phyloP scores from a whole-genome alignment of 352 stramenopile genomes.

The Phytophthora sansomeana region DNA sequence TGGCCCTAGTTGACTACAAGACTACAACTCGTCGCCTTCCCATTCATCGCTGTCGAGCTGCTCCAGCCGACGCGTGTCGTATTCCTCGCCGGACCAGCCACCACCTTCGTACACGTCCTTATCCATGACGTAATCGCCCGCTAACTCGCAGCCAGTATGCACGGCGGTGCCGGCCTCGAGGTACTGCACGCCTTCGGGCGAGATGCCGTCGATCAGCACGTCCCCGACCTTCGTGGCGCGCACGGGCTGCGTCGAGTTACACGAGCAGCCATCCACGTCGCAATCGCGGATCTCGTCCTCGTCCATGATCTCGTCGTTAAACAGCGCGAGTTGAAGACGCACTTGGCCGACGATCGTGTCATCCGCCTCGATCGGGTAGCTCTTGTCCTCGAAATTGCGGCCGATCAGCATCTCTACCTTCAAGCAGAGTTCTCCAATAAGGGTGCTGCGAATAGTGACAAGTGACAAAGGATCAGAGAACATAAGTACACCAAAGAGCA shows the following conservation, averaged over 20 bases:
- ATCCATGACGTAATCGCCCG: constrained; percentile 80
- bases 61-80: constrained; percentile 26
- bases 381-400: constrained; percentile 77
- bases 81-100: constrained; percentile 36
- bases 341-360: constrained; percentile 83
- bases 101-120: constrained; percentile 66
- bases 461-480: background rate
- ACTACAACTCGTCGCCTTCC: constrained; percentile 71
- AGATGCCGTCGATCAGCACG: constrained; percentile 78
- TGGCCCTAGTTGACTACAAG: background rate
- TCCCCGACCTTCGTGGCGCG: constrained; percentile 78
- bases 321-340: constrained; percentile 73
- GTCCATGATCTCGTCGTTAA: constrained; percentile 83
- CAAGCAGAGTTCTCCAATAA: constrained; percentile 74
- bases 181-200: constrained; percentile 75
- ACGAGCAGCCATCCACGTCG: constrained; percentile 77
- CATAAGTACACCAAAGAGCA: background rate
- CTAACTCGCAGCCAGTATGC: constrained; percentile 66
- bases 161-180: constrained; percentile 71
- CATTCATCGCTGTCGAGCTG: constrained; percentile 52
- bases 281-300: constrained; percentile 64
- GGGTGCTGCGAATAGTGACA: constrained; percentile 39
- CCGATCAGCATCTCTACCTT: constrained; percentile 78
- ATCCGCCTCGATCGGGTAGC: constrained; percentile 72
- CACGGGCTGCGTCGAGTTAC: constrained; percentile 55